Evolutionary conservation across 768 basidiomycete genomes (phyloP).

Genomic region (Pholiota microspora): DNA sequence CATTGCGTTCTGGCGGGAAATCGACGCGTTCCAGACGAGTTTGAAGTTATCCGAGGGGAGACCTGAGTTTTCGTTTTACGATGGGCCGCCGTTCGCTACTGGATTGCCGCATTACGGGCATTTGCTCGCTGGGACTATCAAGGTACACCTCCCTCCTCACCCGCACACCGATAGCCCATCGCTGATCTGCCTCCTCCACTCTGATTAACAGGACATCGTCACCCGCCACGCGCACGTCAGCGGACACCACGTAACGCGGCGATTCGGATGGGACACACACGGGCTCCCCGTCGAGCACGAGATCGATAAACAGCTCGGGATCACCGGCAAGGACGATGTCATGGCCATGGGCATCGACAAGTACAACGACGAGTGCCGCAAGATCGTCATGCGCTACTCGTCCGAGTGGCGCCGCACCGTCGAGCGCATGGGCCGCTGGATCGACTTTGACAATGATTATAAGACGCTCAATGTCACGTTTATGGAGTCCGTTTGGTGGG

Average conservation of each 20-base stretch:
- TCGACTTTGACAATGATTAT: conserved; percentile 99
- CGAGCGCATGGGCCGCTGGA: conserved; percentile 99
- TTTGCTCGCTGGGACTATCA: conserved; percentile 89
- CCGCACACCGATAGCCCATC: not conserved
- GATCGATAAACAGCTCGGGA: conserved; percentile 94
- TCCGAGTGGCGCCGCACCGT: conserved; percentile 94
- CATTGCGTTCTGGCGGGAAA: conserved; percentile 88
- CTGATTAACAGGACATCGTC: conserved; percentile 81
- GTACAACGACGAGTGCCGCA: conserved; percentile 95
- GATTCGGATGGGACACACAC: conserved; percentile 99
- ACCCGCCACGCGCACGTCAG: conserved; percentile 94
- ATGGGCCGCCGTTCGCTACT: conserved; percentile 96
- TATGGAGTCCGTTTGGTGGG: conserved; percentile 99
- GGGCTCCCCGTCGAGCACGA: conserved; percentile 98
- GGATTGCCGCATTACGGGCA: conserved; percentile 97
- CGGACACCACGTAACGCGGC: conserved; percentile 87
- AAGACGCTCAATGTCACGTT: conserved; percentile 92
- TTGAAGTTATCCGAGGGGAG: conserved; percentile 89
- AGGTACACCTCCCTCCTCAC: conserved; percentile 51
- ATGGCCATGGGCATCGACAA: conserved; percentile 94
- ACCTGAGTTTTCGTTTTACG: conserved; percentile 93
- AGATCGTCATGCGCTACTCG: conserved; percentile 96
- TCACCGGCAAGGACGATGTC: conserved; percentile 92
- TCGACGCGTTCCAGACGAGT: conserved; percentile 96
- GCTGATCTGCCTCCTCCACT: not conserved